Conservation (phyloP, 495 filamentous ascomycete species). For the Aspergillus indologenus region DNA sequence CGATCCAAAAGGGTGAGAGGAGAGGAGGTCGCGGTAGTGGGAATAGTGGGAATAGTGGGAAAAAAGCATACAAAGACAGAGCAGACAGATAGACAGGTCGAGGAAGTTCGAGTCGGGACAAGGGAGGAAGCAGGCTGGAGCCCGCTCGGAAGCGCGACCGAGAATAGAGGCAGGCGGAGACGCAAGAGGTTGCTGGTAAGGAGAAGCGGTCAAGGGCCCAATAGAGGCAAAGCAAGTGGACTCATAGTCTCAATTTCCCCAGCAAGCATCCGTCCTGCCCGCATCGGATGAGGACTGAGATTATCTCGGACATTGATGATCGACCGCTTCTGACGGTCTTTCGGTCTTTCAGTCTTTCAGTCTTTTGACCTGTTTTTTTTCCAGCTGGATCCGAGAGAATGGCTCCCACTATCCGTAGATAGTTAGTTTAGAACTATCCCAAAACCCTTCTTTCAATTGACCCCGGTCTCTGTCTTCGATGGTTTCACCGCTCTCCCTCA, state of each 20-base stretch:
- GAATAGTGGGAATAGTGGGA: no score
- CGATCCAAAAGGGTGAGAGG: constrained; percentile 13
- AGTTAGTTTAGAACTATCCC: no score
- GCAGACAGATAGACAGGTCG: constrained; percentile 1
- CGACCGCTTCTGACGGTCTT: not conserved
- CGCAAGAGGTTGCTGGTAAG: not conserved
- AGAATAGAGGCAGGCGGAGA: not conserved
- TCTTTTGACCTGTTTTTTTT: not conserved
- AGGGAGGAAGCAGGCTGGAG: constrained; percentile 4
- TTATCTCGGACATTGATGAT: constrained; percentile 1
- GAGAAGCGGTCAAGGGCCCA: constrained; percentile 25
- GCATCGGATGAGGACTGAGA: constrained; percentile 14
- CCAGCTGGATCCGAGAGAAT: not conserved
- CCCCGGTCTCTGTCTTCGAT: constrained; percentile 11
- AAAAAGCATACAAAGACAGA: not conserved
- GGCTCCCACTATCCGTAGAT: not conserved
- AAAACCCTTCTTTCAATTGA: not conserved
- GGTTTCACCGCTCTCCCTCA: constrained; percentile 24
- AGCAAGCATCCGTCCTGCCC: constrained; percentile 14
- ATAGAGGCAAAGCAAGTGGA: constrained; percentile 11
- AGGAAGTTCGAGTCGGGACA: constrained; percentile 1
- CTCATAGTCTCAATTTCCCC: constrained; percentile 10
- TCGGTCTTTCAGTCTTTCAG: no score
- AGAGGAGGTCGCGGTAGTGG: constrained; percentile 1
- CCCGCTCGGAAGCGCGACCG: not conserved